phyloP scores from a whole-genome alignment of 228 moss, liverwort and hornwort species.

The Sphagnum fallax region DNA sequence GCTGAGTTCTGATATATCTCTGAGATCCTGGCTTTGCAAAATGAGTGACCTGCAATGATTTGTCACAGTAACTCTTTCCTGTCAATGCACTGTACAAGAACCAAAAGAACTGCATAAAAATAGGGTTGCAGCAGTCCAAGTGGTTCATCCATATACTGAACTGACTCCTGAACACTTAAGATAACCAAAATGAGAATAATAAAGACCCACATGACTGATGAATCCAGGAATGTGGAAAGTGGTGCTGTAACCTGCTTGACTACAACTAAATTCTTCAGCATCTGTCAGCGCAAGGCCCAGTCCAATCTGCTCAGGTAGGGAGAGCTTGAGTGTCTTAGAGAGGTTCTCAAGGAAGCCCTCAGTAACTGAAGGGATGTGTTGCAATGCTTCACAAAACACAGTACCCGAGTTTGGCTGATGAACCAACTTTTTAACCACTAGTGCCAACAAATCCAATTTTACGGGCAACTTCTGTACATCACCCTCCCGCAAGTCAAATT shows the following conservation, averaged over 20 bases:
- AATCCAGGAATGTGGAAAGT: too few relatives aligned
- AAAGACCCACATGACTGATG: too few relatives aligned
- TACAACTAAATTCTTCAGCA: conserved; percentile 72
- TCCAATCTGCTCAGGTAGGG: conserved; percentile 75
- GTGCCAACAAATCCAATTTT: conserved; percentile 74
- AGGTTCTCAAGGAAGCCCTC: conserved; percentile 83
- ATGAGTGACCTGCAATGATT: conserved; percentile 57
- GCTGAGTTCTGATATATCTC: conserved; percentile 60
- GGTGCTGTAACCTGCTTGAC: conserved; percentile 49
- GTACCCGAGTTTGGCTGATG: conserved; percentile 85
- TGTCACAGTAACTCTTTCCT: not conserved
- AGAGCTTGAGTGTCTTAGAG: conserved; percentile 70
- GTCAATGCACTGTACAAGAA: not conserved
- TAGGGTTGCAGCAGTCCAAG: too few relatives aligned
- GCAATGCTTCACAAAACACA: conserved; percentile 82
- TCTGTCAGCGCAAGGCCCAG: conserved; percentile 81
- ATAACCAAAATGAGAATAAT: too few relatives aligned
- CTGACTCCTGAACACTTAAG: too few relatives aligned
- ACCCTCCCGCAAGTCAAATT: conserved; percentile 71
- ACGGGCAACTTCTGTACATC: conserved; percentile 74
- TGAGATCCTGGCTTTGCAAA: conserved; percentile 68
- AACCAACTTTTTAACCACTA: conserved; percentile 67
- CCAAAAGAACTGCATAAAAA: too few relatives aligned
- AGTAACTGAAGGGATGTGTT: conserved; percentile 58
- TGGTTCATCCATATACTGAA: too few relatives aligned